phyloP scores from a whole-genome alignment of 768 basidiomycete species.

The Gymnopilus junonius region DNA sequence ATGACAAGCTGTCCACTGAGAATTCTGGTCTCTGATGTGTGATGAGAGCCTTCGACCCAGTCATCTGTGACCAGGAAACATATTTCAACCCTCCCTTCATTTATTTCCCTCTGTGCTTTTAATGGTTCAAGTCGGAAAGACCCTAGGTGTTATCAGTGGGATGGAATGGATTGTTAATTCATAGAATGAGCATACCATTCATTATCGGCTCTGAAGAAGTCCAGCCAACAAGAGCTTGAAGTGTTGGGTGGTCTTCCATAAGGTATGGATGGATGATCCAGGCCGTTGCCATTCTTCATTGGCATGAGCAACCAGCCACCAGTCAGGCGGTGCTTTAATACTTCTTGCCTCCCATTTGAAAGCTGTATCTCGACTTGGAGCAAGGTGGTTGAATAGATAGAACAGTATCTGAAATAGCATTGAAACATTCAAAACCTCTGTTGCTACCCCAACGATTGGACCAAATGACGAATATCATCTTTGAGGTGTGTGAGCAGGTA shows the following conservation, averaged over 20 bases:
- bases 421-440: conserved; percentile 45
- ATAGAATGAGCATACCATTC: background rate
- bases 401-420: conserved; percentile 46
- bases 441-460: conserved; percentile 36
- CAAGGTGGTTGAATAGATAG: conserved; percentile 45
- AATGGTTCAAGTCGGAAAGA: conserved; percentile 29
- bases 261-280: background rate
- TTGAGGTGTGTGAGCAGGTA: conserved; percentile 38
- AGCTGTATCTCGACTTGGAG: conserved; percentile 47
- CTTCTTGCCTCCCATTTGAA: conserved; percentile 31
- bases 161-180: too few species aligned
- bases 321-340: conserved; percentile 33
- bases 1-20: conserved; percentile 17
- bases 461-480: conserved; percentile 40
- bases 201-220: background rate
- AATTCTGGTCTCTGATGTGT: background rate
- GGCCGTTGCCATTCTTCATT: background rate
- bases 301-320: conserved; percentile 34
- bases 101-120: conserved; percentile 18
- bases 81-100: background rate
- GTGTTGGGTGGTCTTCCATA: background rate
- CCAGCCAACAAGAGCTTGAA: conserved; percentile 4
- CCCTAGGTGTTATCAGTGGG: too few species aligned
- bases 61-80: conserved; percentile 13
- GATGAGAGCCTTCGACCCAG: conserved; percentile 14